Base-by-base conservation (phyloP, 2,329 filamentous ascomycete genomes). In the Fusarium camptoceras region DNA sequence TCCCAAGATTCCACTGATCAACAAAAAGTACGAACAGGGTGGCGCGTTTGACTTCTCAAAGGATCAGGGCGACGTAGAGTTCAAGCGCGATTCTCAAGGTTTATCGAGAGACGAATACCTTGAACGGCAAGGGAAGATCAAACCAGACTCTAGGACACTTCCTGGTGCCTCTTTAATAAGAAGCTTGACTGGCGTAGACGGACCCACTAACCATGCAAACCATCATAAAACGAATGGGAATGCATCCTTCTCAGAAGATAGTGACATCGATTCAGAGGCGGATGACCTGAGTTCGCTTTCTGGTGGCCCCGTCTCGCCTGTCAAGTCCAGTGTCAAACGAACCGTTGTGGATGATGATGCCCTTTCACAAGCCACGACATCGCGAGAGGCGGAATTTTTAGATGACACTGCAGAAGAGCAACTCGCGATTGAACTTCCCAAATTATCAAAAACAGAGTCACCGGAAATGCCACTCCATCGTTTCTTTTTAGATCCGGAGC, bases 401-500 rank as follows among this genome's bases (percentile, higher is more conserved):
- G 83, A 86, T 50, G 83, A 85, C 20, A 76, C 34, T 10, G 24
- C 81, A 3, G 83, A 86, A 5, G 81, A 83, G 3, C 82, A 84
- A 56, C 77, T 84, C 14, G 81, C 84, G 5, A 75, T 83, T 20
- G 87, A 89, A 42, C 72, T 89, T 18, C 83, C 84, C 0, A 82
- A 82, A 27, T 75, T 86, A 2, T 83, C 83, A 14, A 84, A 82
- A 59, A 82, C 82, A 6, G 86, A 86, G 22, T 77, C 81, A 0
- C 79, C 82, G 10, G 86, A 88, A 46, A 75, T 86, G 12, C 78
- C 88, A 0, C 78, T 90, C 18, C 78, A 83, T 6, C 85, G 82
- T 48, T 87, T 88, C 71, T 89, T 91, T 71, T 84, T 85, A 3
- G 87, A 89, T 25, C 85, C 87, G 8, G 87, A 90, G 70, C 88